Percentiles rank a stretch among this genome's conserved stretches.
phyloP scores from a whole-genome alignment of 768 basidiomycete species.

The Leccinum sublutescens region DNA sequence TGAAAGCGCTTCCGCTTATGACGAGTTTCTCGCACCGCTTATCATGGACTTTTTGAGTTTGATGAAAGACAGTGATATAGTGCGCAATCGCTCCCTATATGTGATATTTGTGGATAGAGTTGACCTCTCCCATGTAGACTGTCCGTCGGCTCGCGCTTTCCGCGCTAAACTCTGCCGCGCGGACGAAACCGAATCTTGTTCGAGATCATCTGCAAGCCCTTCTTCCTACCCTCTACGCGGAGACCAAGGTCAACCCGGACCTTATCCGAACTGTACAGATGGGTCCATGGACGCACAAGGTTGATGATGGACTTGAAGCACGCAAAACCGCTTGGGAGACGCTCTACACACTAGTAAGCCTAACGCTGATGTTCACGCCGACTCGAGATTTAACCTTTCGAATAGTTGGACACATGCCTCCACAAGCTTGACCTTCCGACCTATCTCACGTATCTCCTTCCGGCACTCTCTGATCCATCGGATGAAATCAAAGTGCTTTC shows the following conservation, averaged over 20 bases:
- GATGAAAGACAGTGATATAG: constrained; percentile 86
- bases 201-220: constrained; percentile 76
- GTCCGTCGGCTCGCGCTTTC: constrained; percentile 90
- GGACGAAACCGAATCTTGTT: constrained; percentile 91
- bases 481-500: constrained; percentile 98
- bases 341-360: constrained; percentile 85
- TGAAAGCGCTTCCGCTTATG: constrained; percentile 80
- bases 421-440: constrained; percentile 82
- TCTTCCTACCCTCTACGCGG: constrained; percentile 80
- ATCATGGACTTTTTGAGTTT: constrained; percentile 90
- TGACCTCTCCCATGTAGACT: constrained; percentile 47
- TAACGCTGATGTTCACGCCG: neutral
- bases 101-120: neutral
- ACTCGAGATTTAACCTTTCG: neutral
- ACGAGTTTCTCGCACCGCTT: constrained; percentile 84
- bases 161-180: constrained; percentile 90
- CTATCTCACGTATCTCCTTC: constrained; percentile 78
- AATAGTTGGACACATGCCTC: constrained; percentile 87
- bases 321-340: constrained; percentile 98
- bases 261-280: constrained; percentile 91
- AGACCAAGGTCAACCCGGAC: constrained; percentile 75
- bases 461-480: constrained; percentile 82
- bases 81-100: constrained; percentile 35
- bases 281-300: constrained; percentile 97
- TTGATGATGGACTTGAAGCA: constrained; percentile 94